Base-by-base conservation (phyloP, 441 rosid species). In the Erysimum pusillum region DNA sequence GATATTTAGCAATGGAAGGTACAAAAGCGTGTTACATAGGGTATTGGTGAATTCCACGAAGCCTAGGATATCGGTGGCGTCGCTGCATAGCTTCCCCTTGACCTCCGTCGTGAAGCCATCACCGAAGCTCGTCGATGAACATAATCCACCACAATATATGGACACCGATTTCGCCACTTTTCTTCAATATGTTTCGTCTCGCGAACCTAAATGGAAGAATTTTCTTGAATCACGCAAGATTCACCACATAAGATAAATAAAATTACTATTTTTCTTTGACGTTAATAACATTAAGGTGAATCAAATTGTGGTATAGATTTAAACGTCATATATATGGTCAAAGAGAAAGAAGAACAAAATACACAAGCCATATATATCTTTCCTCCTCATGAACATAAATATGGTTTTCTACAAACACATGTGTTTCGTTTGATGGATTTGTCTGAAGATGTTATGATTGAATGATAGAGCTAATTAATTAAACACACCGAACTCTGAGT, bases 1-100 rank as follows among this genome's bases (percentile, higher is more conserved):
- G 98, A 93, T 93, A 72, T 91, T 86, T 78, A 92, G 97, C 86
- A 94, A 94, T n/a, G 97, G 98, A 46, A 90, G 81, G 58, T 94
- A 89, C 85, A 92, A 83, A 70, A 94, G 97, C 69, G 97, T 92
- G 75, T 11, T 94, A 54, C 97, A 94, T 64, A 86, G 97, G 54
- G 97, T 90, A 0, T 63, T 85, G 12, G 95, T 88, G 32, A 94
- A 94, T 58, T 78, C 91, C 2, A 31, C 31, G 5, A 86, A 81
- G 66, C 74, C 87, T 38, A 83, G 97, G 0, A 79, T 90, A 15
- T 94, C 97, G 0, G 92, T 92, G 68, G 97, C 98, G 1, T 85
- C 97, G 0, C 76, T 94, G 36, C 97, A 89, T 31, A 87, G 90
- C 76, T 79, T 94, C 5, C 89, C 96, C 0, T 75, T 77, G 38